phyloP scores from a whole-genome alignment of 306 rosid species.

The Vicia faba region DNA sequence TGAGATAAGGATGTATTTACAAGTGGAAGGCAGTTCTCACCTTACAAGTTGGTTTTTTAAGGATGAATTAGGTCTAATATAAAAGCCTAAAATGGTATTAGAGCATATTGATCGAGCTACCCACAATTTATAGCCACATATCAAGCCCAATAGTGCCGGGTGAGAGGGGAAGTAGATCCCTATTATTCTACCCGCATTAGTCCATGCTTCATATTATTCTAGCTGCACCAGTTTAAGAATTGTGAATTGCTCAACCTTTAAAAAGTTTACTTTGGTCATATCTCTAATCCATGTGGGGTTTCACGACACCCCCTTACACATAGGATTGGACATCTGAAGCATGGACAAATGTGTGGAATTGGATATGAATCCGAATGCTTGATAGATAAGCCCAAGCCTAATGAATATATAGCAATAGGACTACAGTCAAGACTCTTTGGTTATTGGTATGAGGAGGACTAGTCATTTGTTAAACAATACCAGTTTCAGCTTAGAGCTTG shows the following conservation, averaged over 20 bases:
- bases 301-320: background rate
- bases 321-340: background rate
- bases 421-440: background rate
- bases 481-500: background rate
- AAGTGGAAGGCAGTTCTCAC: no score
- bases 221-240: background rate
- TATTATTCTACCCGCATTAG: background rate
- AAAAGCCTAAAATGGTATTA: no score
- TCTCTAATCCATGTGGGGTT: background rate
- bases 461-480: background rate
- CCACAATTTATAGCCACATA: no score
- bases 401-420: background rate
- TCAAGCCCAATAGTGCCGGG: background rate
- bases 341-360: background rate
- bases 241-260: background rate
- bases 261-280: background rate
- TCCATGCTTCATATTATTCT: background rate
- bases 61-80: no score
- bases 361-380: background rate
- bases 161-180: background rate
- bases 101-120: no score
- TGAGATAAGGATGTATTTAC: no score
- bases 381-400: background rate
- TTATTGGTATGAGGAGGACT: background rate
- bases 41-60: no score